Evolutionary conservation across 768 basidiomycete genomes (phyloP).

Genomic region (Suillus subalutaceus): DNA sequence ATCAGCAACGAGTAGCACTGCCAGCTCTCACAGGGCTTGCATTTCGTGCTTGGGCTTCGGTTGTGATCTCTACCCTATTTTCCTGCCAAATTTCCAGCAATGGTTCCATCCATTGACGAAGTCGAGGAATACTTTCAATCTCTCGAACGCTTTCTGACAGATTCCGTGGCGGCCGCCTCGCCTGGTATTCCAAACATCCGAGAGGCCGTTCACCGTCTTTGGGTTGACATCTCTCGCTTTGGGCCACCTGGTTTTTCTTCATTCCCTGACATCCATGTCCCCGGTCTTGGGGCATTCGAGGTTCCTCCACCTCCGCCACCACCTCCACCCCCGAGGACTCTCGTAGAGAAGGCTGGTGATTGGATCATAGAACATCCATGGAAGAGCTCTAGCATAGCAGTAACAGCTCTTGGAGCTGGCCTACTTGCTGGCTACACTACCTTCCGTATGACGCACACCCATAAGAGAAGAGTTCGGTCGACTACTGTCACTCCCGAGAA

Average conservation of each 20-base stretch:
- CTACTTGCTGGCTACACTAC: slow-evolving; percentile 60
- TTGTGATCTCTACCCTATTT: not conserved
- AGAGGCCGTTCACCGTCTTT: slow-evolving; percentile 68
- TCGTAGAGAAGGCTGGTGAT: slow-evolving; percentile 47
- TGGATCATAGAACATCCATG: slow-evolving; percentile 66
- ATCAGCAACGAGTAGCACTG: not conserved
- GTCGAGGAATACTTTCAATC: slow-evolving; percentile 72
- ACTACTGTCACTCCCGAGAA: slow-evolving; percentile 39
- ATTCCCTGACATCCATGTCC: slow-evolving; percentile 57
- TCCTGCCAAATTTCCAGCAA: slow-evolving; percentile 7
- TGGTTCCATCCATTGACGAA: slow-evolving; percentile 56
- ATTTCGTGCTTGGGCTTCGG: slow-evolving; percentile 2
- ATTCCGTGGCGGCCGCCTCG: slow-evolving; percentile 57
- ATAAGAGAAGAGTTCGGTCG: slow-evolving; percentile 25
- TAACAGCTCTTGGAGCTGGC: slow-evolving; percentile 62
- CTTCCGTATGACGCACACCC: slow-evolving; percentile 24
- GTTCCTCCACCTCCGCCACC: slow-evolving; percentile 68
- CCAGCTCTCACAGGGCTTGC: slow-evolving; percentile 9
- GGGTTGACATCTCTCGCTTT: slow-evolving; percentile 80
- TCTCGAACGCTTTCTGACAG: slow-evolving; percentile 62
- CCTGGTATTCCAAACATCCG: slow-evolving; percentile 65
- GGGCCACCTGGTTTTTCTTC: slow-evolving; percentile 57
- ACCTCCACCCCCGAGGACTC: slow-evolving; percentile 48
- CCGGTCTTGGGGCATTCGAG: slow-evolving; percentile 71
- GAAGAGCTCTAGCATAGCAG: slow-evolving; percentile 55